phyloP scores from a whole-genome alignment of 371 early-diverging fungal genomes.

The Mucor indicus region DNA sequence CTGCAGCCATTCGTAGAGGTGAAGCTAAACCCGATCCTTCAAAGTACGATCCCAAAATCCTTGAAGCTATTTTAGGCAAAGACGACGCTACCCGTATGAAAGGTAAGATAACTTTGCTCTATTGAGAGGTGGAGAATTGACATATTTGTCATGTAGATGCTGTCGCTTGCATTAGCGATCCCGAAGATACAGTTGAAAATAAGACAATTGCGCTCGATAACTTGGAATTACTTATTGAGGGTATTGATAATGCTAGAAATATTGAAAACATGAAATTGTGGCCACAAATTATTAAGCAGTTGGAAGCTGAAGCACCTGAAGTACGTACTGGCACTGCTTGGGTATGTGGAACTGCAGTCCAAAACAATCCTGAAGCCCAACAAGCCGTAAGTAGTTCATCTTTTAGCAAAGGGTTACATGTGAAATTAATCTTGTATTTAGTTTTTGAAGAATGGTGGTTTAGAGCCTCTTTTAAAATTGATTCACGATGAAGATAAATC shows the following conservation, averaged over 20 bases:
- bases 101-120: constrained; percentile 30
- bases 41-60: constrained; percentile 70
- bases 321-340: constrained; percentile 80
- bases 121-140: not conserved
- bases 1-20: constrained; percentile 49
- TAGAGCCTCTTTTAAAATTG: constrained; percentile 52
- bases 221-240: constrained; percentile 91
- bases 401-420: too few species aligned
- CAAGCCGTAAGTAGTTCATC: constrained; percentile 57
- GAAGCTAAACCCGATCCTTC: constrained; percentile 35
- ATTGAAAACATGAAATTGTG: constrained; percentile 87
- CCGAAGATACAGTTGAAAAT: constrained; percentile 60
- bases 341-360: constrained; percentile 91
- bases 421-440: constrained; percentile 12
- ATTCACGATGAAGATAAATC: constrained; percentile 57
- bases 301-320: constrained; percentile 49
- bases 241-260: constrained; percentile 93
- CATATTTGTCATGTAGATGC: constrained; percentile 50
- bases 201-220: constrained; percentile 85
- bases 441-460: constrained; percentile 64
- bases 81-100: constrained; percentile 85
- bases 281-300: constrained; percentile 68
- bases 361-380: constrained; percentile 90
- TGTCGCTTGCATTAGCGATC: constrained; percentile 59
- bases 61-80: constrained; percentile 92